Evolutionary conservation across 352 stramenopile genomes (phyloP).

Genomic region (Salisapilia sapeloensis): DNA sequence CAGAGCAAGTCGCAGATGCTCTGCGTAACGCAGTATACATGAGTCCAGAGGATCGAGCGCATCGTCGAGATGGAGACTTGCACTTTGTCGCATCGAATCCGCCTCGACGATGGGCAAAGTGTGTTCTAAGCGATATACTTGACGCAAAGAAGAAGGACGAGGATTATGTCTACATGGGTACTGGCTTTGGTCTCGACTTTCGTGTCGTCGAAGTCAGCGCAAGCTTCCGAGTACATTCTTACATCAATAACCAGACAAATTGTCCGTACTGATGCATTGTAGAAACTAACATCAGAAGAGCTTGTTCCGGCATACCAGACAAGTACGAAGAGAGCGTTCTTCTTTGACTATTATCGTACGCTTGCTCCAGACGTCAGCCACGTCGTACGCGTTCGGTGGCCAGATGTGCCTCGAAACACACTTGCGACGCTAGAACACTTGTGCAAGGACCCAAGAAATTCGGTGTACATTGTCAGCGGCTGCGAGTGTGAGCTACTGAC

Average conservation of each 20-base stretch:
- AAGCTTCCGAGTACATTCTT: slow-evolving; percentile 75
- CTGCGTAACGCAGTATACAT: slow-evolving; percentile 63
- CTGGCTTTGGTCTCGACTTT: slow-evolving; percentile 93
- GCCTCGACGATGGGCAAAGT: slow-evolving; percentile 50
- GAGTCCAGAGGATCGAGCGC: slow-evolving; percentile 42
- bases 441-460: slow-evolving; percentile 89
- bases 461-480: slow-evolving; percentile 96
- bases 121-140: slow-evolving; percentile 57
- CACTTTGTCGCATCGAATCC: slow-evolving; percentile 57
- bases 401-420: slow-evolving; percentile 48
- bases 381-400: slow-evolving; percentile 61
- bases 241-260: background rate
- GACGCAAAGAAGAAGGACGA: slow-evolving; percentile 69
- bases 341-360: slow-evolving; percentile 98
- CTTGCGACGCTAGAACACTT: slow-evolving; percentile 82
- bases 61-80: slow-evolving; percentile 59
- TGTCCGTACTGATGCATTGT: no score
- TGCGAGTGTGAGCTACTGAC: slow-evolving; percentile 92
- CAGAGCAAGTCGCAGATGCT: slow-evolving; percentile 59
- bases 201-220: slow-evolving; percentile 91
- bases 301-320: slow-evolving; percentile 40
- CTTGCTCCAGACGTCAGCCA: slow-evolving; percentile 84
- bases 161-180: slow-evolving; percentile 72
- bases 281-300: slow-evolving; percentile 61
- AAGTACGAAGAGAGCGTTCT: slow-evolving; percentile 82